Conservation (phyloP, 2,329 filamentous ascomycete species). For the Aspergillus novofumigatus region DNA sequence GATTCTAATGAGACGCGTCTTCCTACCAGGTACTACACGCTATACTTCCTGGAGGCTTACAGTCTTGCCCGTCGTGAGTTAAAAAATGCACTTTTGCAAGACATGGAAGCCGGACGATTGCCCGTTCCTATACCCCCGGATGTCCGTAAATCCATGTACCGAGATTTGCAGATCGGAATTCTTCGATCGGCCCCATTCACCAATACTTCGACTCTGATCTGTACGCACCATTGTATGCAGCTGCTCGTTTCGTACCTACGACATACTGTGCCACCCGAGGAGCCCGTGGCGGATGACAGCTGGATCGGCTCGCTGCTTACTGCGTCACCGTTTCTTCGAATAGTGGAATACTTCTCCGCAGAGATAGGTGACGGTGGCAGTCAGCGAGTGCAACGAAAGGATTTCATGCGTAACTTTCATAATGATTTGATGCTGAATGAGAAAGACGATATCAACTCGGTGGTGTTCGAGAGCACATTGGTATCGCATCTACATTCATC, state of each 20-base stretch:
- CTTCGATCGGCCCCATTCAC: conserved; percentile 39
- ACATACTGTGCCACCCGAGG: conserved; percentile 34
- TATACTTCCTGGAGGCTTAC: conserved; percentile 42
- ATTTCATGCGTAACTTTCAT: conserved; percentile 43
- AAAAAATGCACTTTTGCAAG: conserved; percentile 33
- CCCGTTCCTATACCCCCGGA: conserved; percentile 33
- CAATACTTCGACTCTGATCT: conserved; percentile 35
- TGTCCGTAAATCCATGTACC: conserved; percentile 34
- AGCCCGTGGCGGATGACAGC: conserved; percentile 29
- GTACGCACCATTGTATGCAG: conserved; percentile 41
- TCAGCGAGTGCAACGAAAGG: conserved; percentile 37
- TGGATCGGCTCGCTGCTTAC: conserved; percentile 41
- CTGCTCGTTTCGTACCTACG: conserved; percentile 38
- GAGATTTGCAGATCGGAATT: conserved; percentile 34
- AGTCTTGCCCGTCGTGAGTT: conserved; percentile 34
- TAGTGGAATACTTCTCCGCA: conserved; percentile 41
- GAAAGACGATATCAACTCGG: conserved; percentile 36
- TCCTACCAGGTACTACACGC: conserved; percentile 34
- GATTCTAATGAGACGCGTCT: conserved; percentile 1
- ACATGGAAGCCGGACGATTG: conserved; percentile 36
- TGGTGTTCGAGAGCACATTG: conserved; percentile 32
- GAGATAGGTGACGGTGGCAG: conserved; percentile 41
- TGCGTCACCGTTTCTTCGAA: conserved; percentile 35
- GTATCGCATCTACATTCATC: conserved; percentile 28
- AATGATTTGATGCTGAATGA: conserved; percentile 34